Evolutionary conservation across 1,139 yeast genomes (phyloP).

Genomic region (Debaryomyces subglobosus): DNA sequence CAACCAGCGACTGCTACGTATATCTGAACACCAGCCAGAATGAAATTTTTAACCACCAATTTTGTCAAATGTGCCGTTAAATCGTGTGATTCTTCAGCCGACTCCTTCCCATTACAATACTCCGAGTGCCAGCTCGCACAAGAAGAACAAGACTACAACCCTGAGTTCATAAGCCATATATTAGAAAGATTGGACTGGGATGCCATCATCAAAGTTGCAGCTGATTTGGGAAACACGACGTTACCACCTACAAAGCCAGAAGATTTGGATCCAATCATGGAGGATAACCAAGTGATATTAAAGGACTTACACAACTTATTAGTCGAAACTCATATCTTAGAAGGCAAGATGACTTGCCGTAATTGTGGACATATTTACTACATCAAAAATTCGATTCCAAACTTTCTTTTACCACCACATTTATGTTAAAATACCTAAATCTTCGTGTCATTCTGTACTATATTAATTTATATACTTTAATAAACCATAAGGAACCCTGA

Average conservation of each 20-base stretch:
- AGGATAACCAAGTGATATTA: conserved; percentile 64
- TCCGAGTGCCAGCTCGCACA: conserved; percentile 73
- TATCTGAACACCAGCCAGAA: conserved; percentile 22
- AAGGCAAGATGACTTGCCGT: conserved; percentile 87
- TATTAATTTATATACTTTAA: conserved; percentile 6
- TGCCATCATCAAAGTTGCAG: conserved; percentile 77
- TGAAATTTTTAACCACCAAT: conserved; percentile 94
- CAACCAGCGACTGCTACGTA: not conserved
- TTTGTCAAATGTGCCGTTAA: conserved; percentile 93
- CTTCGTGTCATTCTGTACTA: conserved; percentile 2
- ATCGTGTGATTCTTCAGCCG: conserved; percentile 71
- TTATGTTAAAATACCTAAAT: conserved; percentile 30
- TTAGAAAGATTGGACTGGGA: conserved; percentile 86
- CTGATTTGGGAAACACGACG: conserved; percentile 68
- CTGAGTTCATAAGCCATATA: conserved; percentile 77
- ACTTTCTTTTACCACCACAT: conserved; percentile 93
- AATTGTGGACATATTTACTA: conserved; percentile 87
- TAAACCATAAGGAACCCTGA: not conserved
- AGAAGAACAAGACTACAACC: conserved; percentile 81
- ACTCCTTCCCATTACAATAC: conserved; percentile 80
- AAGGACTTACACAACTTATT: conserved; percentile 77
- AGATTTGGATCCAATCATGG: conserved; percentile 52
- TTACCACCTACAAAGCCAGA: conserved; percentile 72
- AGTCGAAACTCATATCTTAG: conserved; percentile 80
- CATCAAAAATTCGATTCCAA: conserved; percentile 92